Evolutionary conservation across 495 filamentous ascomycete species (phyloP).

Genomic region (Penicillium riverlandense): DNA sequence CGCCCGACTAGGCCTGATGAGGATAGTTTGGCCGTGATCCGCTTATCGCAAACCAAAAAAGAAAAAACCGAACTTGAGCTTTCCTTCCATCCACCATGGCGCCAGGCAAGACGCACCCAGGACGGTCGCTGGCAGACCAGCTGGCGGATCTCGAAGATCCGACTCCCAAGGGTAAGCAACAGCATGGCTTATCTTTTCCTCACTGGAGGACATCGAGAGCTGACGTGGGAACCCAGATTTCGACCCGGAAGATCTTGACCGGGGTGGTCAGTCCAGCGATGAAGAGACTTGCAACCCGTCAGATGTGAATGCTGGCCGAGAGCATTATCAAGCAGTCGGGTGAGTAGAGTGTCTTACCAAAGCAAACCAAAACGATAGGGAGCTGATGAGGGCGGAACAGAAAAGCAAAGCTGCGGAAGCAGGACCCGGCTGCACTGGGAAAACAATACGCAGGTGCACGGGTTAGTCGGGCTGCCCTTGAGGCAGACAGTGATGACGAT

Average conservation of each 20-base stretch:
- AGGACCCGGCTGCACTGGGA: conserved; percentile 52
- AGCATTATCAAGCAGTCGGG: conserved; percentile 82
- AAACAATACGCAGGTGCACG: conserved; percentile 75
- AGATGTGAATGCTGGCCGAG: conserved; percentile 53
- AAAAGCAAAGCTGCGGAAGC: conserved; percentile 78
- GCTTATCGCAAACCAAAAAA: conserved; percentile 27
- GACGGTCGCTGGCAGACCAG: conserved; percentile 53
- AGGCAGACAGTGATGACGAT: conserved; percentile 43
- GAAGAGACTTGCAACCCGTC: conserved; percentile 33
- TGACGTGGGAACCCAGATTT: conserved; percentile 53
- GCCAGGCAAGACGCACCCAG: conserved; percentile 13
- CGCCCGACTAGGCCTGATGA: no score
- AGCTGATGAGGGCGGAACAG: conserved; percentile 30
- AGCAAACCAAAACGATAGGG: background rate
- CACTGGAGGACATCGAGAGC: conserved; percentile 1
- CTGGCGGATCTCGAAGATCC: conserved; percentile 58
- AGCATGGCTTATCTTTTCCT: background rate
- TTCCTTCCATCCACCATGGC: conserved; percentile 17
- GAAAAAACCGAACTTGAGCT: conserved; percentile 12
- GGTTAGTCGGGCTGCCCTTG: conserved; percentile 66
- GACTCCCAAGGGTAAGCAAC: conserved; percentile 48
- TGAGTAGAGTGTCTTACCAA: conserved; percentile 27
- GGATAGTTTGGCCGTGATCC: conserved; percentile 22
- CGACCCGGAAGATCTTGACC: conserved; percentile 74
- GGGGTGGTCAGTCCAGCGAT: conserved; percentile 43